Evolutionary conservation across 805 yeast genomes (phyloP).

Genomic region (Candida coleopterorum): DNA sequence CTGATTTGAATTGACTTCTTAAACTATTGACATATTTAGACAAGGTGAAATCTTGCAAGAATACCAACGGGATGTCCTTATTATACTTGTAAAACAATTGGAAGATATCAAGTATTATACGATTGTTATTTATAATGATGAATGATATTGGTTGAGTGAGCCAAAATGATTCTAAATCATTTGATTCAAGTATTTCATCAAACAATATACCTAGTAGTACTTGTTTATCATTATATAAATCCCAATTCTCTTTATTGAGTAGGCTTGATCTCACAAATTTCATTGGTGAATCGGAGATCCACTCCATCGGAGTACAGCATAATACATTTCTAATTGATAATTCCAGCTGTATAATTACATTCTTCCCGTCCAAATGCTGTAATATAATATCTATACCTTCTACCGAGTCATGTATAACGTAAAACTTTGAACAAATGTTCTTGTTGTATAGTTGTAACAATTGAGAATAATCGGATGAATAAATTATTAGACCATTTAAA

Average conservation of each 20-base stretch:
- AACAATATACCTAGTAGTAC: background rate
- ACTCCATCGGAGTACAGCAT: background rate
- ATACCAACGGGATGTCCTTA: constrained; percentile 3
- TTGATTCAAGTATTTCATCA: background rate
- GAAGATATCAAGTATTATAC: background rate
- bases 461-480: background rate
- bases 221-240: background rate
- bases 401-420: too few relatives aligned
- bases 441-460: background rate
- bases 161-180: constrained; percentile 3
- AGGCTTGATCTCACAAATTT: background rate
- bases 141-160: constrained; percentile 7
- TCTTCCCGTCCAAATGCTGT: background rate
- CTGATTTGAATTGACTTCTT: background rate
- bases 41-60: background rate
- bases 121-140: background rate
- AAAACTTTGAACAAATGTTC: too few relatives aligned
- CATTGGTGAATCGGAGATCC: background rate
- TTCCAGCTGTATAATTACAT: background rate
- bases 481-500: constrained; percentile 2
- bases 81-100: background rate
- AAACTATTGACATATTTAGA: background rate
- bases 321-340: background rate
- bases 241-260: background rate
- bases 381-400: background rate